Evolutionary conservation across 2,329 filamentous ascomycete species (phyloP), one percentile per base, ranked within the genome.

Genomic region (Paraphoma chrysanthemicola): DNA sequence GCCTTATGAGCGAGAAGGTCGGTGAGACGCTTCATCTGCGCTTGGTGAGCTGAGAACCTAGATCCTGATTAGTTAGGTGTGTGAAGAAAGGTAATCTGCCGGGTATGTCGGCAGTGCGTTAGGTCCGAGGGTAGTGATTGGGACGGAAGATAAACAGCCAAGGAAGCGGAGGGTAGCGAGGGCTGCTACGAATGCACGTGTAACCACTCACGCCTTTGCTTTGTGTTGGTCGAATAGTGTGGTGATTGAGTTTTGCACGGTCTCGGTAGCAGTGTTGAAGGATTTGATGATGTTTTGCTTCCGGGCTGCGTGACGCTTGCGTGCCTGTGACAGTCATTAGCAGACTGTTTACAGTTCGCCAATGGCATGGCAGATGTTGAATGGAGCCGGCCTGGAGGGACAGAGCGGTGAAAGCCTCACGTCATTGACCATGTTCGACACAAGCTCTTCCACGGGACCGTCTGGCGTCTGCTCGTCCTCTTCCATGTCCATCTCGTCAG

Each of bases 201-300:
- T 10, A 36, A 39, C 41, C 7, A 65, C 69, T 69, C 64, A 77
- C 74, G 63, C 53, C 52, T 71, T 48, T 23, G 56, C 52, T 46
- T 72, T 66, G 31, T 72, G 66, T 1, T 65, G 47, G 14, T 67
- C 63, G 44, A 75, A 74, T 6, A 69, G 33, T 0, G 50, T 54
- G 38, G 51, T 60, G 56, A 77, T 69, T 14, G 54, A 54, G 7
- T 54, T 46, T 33, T 68, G 53, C n/a, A 59, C 41, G 1, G 54
- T 46, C 17, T 55, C 39, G 18, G 55, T 51, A 28, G 57, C 49
- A 7, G 17, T 42, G 5, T 53, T 44, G 55, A 75, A 74, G 1
- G 54, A 42, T 31, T 67, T 67, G 43, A 56, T 49, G n/a, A 74
- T 53, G 18, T 23, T 41, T 29, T 64, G 42, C 50, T 68, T 70